Percentiles rank a stretch among this genome's conserved stretches.
phyloP scores from a whole-genome alignment of 345 rosid genomes.

The Rhizophora mangle region DNA sequence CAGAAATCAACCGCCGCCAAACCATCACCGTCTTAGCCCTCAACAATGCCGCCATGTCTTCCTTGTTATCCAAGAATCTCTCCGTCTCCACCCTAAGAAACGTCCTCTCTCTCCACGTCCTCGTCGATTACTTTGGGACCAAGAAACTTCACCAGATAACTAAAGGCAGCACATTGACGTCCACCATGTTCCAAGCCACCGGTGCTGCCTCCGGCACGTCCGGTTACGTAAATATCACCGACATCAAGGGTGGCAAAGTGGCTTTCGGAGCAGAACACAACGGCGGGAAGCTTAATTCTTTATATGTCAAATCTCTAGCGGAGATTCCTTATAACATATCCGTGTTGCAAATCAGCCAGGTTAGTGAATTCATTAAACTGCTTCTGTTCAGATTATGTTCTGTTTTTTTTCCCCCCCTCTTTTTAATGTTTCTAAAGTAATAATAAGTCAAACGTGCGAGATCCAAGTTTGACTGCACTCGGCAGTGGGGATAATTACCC shows the following conservation, averaged over 20 bases:
- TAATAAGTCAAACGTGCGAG: too few species aligned
- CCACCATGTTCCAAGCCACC: slow-evolving; percentile 36
- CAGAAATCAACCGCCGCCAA: slow-evolving; percentile 34
- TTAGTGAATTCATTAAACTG: background rate
- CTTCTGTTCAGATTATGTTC: too few species aligned
- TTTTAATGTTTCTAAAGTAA: too few species aligned
- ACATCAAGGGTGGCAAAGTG: slow-evolving; percentile 28
- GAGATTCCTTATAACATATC: slow-evolving; percentile 35
- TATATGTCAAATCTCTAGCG: slow-evolving; percentile 25
- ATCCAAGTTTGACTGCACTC: too few species aligned
- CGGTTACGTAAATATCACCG: slow-evolving; percentile 29
- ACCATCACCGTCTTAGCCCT: slow-evolving; percentile 33
- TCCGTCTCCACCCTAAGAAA: slow-evolving; percentile 25
- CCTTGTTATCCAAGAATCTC: slow-evolving; percentile 13
- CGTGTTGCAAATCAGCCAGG: slow-evolving; percentile 29
- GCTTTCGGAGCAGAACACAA: slow-evolving; percentile 21
- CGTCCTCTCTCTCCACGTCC: slow-evolving; percentile 29
- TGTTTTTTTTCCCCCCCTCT: too few species aligned
- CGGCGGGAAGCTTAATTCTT: slow-evolving; percentile 19
- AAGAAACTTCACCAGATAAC: slow-evolving; percentile 35
- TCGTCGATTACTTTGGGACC: slow-evolving; percentile 32
- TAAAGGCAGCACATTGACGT: slow-evolving; percentile 16
- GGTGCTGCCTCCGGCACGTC: slow-evolving; percentile 29
- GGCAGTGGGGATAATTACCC: too few species aligned
- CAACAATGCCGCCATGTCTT: slow-evolving; percentile 33